Base-by-base conservation (phyloP, 768 basidiomycete genomes). In the Boletus bicolor region DNA sequence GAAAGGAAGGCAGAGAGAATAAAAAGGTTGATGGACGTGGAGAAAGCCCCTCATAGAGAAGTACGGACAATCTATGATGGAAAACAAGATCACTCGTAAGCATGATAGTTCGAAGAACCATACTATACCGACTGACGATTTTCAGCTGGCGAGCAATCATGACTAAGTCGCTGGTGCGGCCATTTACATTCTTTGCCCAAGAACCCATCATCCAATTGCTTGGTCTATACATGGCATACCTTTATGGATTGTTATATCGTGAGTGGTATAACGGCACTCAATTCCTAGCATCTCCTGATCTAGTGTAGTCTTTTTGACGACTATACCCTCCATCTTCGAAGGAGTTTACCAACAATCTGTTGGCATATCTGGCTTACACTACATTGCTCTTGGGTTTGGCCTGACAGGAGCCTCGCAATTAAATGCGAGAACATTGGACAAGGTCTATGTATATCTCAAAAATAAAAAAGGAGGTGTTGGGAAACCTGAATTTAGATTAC, bases 191-290 rank as follows among this genome's bases (percentile, higher is more conserved):
- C 11, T 86, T 89, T 53, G 62, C 52, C 0, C 63, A 63, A 5
- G 89, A 91, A 64, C 80, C 84, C 1, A 87, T 91, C 60, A 74
- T 88, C 19, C 87, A 88, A 61, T 66, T 88, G 2, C 70, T 91
- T 10, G 83, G 84, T 0, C 4, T 83, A 0, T 91, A 89, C 57
- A 82, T 87, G 79, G 83, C 86, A 0, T 83, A 87, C 59, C 64
- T 87, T 14, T 92, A 86, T 54, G 89, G 85, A 5, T 63, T 76
- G 0, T 70, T 84, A 38, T 87, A 85, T 54, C 58, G 84, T 83
- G 61, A 48, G 82, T 70, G 32, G 2, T 64, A 45, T 7, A 44
- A 41, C 21, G 24, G 3, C 19, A 10, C 21, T 48, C 45, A 21
- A 10, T 26, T 10, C 6, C 17, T 17, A 11, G 4, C 3, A 14